Conservation (phyloP, 768 basidiomycete species). For the Pleurotus citrinopileatus region DNA sequence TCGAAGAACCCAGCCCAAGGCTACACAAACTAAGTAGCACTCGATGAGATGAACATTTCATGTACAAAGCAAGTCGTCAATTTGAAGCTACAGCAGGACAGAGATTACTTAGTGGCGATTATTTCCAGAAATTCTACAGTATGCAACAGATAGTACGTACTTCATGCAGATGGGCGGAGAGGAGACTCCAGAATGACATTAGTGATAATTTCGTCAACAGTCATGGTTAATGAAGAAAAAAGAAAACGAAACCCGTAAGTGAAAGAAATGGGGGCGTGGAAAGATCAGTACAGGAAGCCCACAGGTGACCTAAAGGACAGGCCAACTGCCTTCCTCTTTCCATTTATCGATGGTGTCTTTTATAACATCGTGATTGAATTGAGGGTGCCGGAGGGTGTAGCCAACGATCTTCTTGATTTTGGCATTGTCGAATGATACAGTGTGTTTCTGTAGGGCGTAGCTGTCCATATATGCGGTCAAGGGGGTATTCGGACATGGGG, state of each 20-base stretch:
- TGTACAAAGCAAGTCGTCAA: conserved; percentile 1
- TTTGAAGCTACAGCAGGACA: neutral
- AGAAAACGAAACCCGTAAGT: neutral
- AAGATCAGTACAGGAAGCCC: neutral
- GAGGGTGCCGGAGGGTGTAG: conserved; percentile 61
- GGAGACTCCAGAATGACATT: neutral
- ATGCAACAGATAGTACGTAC: neutral
- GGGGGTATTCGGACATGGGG: conserved; percentile 69
- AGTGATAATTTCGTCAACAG: conserved; percentile 2
- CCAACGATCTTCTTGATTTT: conserved; percentile 76
- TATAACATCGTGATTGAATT: conserved; percentile 59
- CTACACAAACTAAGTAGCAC: neutral
- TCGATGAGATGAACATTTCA: no score
- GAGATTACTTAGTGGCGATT: conserved; percentile 1
- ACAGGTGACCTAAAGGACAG: conserved; percentile 23
- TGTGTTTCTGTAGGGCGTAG: conserved; percentile 66
- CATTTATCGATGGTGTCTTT: conserved; percentile 76
- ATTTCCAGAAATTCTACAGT: conserved; percentile 3
- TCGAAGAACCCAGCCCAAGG: no score
- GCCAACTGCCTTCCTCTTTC: conserved; percentile 69
- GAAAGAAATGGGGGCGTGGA: neutral
- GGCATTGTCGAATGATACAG: conserved; percentile 61
- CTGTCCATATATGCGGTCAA: conserved; percentile 79
- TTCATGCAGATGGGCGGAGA: neutral
- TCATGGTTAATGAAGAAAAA: neutral